Evolutionary conservation across 768 basidiomycete species (phyloP).

Genomic region (Hydnomerulius pinastri): DNA sequence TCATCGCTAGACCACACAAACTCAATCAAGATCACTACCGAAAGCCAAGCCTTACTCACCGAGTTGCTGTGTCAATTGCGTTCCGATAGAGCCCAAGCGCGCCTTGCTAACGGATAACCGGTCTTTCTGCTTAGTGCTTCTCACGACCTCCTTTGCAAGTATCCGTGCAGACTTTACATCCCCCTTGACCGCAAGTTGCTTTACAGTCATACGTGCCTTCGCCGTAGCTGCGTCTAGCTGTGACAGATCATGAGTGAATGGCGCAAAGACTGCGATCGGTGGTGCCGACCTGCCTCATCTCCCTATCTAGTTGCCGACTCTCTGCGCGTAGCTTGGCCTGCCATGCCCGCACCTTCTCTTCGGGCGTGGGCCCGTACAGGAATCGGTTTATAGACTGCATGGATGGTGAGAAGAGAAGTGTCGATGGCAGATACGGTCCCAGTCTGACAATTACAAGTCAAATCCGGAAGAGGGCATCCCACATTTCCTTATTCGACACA

Average conservation of each 20-base stretch:
- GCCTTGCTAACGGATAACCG: conserved; percentile 92
- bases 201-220: conserved; percentile 79
- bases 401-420: conserved; percentile 10
- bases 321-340: conserved; percentile 84
- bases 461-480: not conserved
- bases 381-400: conserved; percentile 93
- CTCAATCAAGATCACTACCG: conserved; percentile 2
- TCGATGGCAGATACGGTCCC: not conserved
- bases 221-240: conserved; percentile 82
- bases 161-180: conserved; percentile 92
- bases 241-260: conserved; percentile 14
- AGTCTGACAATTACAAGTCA: not conserved
- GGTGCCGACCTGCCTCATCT: conserved; percentile 87
- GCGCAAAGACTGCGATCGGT: conserved; percentile 11
- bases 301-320: conserved; percentile 82
- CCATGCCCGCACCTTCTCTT: conserved; percentile 93
- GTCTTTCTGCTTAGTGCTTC: conserved; percentile 94
- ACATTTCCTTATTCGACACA: conserved; percentile 11
- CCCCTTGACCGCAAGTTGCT: conserved; percentile 87
- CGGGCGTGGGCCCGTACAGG: conserved; percentile 93
- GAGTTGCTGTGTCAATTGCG: conserved; percentile 88
- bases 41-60: conserved; percentile 60
- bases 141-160: conserved; percentile 90
- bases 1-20: conserved; percentile 64
- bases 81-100: conserved; percentile 84